Base-by-base conservation (phyloP, 495 filamentous ascomycete genomes). In the Annulohypoxylon stygium region DNA sequence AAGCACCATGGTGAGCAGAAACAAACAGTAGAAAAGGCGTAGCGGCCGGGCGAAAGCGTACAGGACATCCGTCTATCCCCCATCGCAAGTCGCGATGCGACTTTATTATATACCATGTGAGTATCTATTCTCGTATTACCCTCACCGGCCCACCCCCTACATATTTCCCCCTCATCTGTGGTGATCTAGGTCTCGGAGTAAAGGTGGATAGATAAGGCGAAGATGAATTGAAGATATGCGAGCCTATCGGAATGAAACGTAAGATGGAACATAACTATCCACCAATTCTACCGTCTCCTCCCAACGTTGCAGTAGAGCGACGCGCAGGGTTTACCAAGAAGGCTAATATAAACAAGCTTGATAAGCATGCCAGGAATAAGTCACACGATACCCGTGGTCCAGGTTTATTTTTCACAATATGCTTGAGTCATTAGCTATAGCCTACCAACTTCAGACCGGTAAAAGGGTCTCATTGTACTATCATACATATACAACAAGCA, bases 401-500 rank as follows among this genome's bases (percentile, higher is more conserved):
- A 54, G 25, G 3, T 54, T 30, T 33, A 54, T 30, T 37, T 57
- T 16, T 36, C 30, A 60, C 34, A 26, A 18, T 25, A 43, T 59
- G 26, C n/a, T 48, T 12, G 20, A 54, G 36, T 60, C 33, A 67
- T 67, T 50, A 67, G 26, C 33, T 23, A 50, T 55, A 36, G 34
- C 26, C 45, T 45, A 45, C 58, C 37, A 69, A 55, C 37, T 62
- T 55, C 57, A 50, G 39, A 69, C 45, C 47, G 23, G 39, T 43
- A 11, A 63, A 67, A 26, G 12, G 23, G 62, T 65, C 59, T 63
- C 57, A 63, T 63, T 75, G 45, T 65, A 63, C 63, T 75, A 71
- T 71, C 67, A 65, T 75, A 75, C 63, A 75, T 70, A 68, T 75
- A 75, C 72, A 75, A 54, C 66, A 47, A 54, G 23, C 26, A 33